These are phyloP conservation scores for Terfezia claveryi DNA, from an alignment of 495 filamentous ascomycete genomes.

Conservation along the genomic window DNA sequence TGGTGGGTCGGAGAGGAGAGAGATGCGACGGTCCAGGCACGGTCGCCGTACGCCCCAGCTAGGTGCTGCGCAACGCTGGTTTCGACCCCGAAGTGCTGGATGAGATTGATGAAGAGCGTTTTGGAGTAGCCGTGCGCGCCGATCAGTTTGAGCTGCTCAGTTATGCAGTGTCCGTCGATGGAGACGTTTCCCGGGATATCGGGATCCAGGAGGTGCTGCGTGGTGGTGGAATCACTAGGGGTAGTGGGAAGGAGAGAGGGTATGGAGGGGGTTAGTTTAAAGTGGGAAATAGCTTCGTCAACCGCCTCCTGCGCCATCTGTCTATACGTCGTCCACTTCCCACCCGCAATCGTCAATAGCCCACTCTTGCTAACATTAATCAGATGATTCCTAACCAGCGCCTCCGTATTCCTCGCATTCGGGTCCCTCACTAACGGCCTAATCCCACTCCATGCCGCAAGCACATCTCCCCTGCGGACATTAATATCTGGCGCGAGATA, in stretches of 20 bases:
- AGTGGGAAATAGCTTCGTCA: conserved; percentile 63
- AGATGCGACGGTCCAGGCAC: conserved; percentile 84
- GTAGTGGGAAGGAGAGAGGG: conserved; percentile 24
- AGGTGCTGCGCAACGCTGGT: conserved; percentile 89
- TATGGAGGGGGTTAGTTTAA: conserved; percentile 34
- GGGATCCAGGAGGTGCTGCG: conserved; percentile 28
- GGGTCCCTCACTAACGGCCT: conserved; percentile 86
- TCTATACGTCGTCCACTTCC: conserved; percentile 97
- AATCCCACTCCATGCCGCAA: conserved; percentile 91
- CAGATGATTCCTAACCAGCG: conserved; percentile 86
- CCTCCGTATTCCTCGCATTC: conserved; percentile 79
- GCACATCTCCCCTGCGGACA: conserved; percentile 78
- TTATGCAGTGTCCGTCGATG: conserved; percentile 45
- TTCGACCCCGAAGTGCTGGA: conserved; percentile 91
- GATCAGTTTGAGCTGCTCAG: conserved; percentile 66
- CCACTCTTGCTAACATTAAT: conserved; percentile 71
- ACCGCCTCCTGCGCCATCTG: conserved; percentile 98
- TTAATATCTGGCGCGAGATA: conserved; percentile 88
- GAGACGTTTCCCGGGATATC: conserved; percentile 30
- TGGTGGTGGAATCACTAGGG: conserved; percentile 44
- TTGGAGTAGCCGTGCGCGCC: conserved; percentile 89
- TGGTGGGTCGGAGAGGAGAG: conserved; percentile 51
- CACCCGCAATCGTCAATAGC: conserved; percentile 82
- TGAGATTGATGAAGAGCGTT: conserved; percentile 93
- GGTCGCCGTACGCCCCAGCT: conserved; percentile 73